These are phyloP conservation scores for Lophiostoma macrostomum DNA, from an alignment of 495 filamentous ascomycete species.

Conservation along the genomic window DNA sequence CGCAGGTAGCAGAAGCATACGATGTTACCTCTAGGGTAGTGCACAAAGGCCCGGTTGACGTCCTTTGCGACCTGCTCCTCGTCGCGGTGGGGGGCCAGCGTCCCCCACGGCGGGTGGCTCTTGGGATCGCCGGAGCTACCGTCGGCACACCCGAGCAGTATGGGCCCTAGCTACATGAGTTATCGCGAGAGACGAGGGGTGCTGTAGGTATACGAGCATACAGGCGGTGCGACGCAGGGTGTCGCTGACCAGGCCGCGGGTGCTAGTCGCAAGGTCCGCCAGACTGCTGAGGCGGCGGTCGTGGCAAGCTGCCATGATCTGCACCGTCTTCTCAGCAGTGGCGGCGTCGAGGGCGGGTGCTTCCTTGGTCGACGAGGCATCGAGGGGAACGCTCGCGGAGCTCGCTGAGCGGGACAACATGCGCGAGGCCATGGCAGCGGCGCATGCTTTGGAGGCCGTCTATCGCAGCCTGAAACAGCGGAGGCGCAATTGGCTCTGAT, in stretches of 20 bases:
- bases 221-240: slow-evolving; percentile 77
- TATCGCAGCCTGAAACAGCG: not conserved
- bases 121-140: slow-evolving; percentile 5
- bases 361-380: not conserved
- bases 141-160: slow-evolving; percentile 63
- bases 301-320: slow-evolving; percentile 67
- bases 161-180: slow-evolving; percentile 61
- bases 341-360: slow-evolving; percentile 2
- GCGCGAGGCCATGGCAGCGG: slow-evolving; percentile 41
- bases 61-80: slow-evolving; percentile 88
- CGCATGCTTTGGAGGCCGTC: not conserved
- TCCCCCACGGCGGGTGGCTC: slow-evolving; percentile 46
- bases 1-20: slow-evolving; percentile 19
- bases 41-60: slow-evolving; percentile 93
- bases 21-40: slow-evolving; percentile 80
- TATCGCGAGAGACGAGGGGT: slow-evolving; percentile 3
- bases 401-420: slow-evolving; percentile 17
- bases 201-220: slow-evolving; percentile 58
- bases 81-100: slow-evolving; percentile 68
- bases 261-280: slow-evolving; percentile 62
- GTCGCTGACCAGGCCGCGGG: slow-evolving; percentile 77
- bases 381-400: slow-evolving; percentile 11
- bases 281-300: slow-evolving; percentile 61
- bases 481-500: not conserved
- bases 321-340: slow-evolving; percentile 40